phyloP scores from a whole-genome alignment of 371 early-diverging fungal genomes.

The Rhizopus sp. region DNA sequence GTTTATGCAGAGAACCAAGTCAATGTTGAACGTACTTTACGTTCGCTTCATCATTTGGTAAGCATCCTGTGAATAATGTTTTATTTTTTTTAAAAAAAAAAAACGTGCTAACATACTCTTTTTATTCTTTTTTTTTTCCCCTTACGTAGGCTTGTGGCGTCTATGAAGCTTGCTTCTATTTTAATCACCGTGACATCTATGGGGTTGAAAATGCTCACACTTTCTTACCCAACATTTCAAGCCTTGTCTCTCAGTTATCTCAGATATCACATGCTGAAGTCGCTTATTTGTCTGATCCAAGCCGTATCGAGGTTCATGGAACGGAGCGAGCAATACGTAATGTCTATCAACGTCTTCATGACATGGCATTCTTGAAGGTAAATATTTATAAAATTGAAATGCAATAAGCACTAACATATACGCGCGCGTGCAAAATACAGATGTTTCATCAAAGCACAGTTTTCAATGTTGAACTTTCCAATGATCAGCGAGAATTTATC shows the following conservation, averaged over 20 bases:
- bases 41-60: slow-evolving; percentile 56
- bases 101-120: background rate
- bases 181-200: slow-evolving; percentile 38
- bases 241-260: slow-evolving; percentile 51
- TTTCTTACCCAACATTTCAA: slow-evolving; percentile 41
- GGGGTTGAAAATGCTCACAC: slow-evolving; percentile 12
- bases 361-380: slow-evolving; percentile 47
- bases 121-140: too few relatives aligned
- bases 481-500: slow-evolving; percentile 88
- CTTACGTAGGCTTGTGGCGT: slow-evolving; percentile 61
- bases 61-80: background rate
- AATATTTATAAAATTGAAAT: background rate
- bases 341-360: slow-evolving; percentile 57
- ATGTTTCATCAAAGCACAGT: slow-evolving; percentile 36
- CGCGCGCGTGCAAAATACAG: slow-evolving; percentile 24
- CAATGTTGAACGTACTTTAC: slow-evolving; percentile 73
- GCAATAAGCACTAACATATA: background rate
- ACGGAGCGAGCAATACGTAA: slow-evolving; percentile 60
- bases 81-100: background rate
- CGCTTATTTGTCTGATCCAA: slow-evolving; percentile 45
- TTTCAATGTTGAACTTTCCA: slow-evolving; percentile 71
- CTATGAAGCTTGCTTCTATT: slow-evolving; percentile 62
- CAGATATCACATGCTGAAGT: slow-evolving; percentile 64
- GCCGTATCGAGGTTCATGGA: slow-evolving; percentile 66
- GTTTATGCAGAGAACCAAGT: slow-evolving; percentile 71